Evolutionary conservation across 2,329 filamentous ascomycete genomes (phyloP).

Genomic region (Teratosphaeria zuluensis): DNA sequence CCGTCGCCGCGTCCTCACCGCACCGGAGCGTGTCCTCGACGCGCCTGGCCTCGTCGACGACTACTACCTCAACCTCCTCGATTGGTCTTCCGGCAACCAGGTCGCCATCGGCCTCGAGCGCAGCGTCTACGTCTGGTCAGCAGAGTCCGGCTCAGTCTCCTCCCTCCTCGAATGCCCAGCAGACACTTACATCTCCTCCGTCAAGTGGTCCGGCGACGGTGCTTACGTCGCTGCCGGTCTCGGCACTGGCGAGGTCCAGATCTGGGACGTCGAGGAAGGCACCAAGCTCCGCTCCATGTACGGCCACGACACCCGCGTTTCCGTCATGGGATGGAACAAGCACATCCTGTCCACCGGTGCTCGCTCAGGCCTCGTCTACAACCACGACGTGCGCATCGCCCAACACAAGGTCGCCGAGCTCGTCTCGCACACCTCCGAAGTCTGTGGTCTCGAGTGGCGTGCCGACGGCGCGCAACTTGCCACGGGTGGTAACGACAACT

Average conservation of each 20-base stretch:
- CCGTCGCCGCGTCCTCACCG: slow-evolving; percentile 83
- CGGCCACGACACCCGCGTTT: slow-evolving; percentile 90
- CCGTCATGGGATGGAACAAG: slow-evolving; percentile 99
- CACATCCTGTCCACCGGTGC: slow-evolving; percentile 92
- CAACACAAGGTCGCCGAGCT: slow-evolving; percentile 98
- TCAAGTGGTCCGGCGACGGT: slow-evolving; percentile 97
- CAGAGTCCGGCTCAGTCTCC: slow-evolving; percentile 80
- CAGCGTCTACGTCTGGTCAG: slow-evolving; percentile 97
- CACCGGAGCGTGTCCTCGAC: slow-evolving; percentile 91
- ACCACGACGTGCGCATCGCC: slow-evolving; percentile 95
- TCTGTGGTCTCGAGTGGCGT: slow-evolving; percentile 96
- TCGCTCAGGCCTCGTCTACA: slow-evolving; percentile 89
- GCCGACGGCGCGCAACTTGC: slow-evolving; percentile 93
- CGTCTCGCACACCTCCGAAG: slow-evolving; percentile 92
- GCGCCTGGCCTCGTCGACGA: slow-evolving; percentile 93
- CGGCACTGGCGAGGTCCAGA: slow-evolving; percentile 92
- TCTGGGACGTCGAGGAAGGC: slow-evolving; percentile 95
- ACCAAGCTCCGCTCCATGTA: slow-evolving; percentile 98
- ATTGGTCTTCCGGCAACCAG: slow-evolving; percentile 97
- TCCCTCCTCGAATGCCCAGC: slow-evolving; percentile 77
- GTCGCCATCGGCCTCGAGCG: slow-evolving; percentile 96
- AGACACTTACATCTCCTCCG: slow-evolving; percentile 94
- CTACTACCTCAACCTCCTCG: slow-evolving; percentile 97
- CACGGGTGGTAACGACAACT: slow-evolving; percentile 96
- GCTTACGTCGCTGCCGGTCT: slow-evolving; percentile 94